Percentiles rank a stretch among this genome's conserved stretches.
Evolutionary conservation across 345 rosid genomes (phyloP).

Genomic region (Citrus trifoliata): DNA sequence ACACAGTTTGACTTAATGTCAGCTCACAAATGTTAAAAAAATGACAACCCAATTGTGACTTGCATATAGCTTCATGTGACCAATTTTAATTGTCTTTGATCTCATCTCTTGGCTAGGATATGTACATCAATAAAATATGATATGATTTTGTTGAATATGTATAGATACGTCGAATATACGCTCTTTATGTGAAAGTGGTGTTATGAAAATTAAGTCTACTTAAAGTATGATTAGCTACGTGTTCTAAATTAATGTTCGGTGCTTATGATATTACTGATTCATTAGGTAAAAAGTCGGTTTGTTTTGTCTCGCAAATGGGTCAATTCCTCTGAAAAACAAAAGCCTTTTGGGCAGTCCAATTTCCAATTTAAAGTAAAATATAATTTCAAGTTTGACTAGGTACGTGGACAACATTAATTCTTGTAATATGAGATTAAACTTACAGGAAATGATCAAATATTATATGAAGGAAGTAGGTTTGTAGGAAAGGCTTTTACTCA

Average conservation of each 20-base stretch:
- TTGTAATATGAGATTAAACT: neutral
- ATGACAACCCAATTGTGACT: neutral
- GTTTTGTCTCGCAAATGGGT: neutral
- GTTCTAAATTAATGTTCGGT: no score
- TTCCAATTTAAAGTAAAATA: neutral
- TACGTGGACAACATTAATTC: neutral
- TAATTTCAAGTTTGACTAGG: neutral
- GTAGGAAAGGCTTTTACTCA: no score
- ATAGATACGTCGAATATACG: neutral
- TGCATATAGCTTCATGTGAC: neutral
- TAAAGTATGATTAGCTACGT: neutral
- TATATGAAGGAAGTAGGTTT: no score
- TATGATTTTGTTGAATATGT: neutral
- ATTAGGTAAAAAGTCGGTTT: slow-evolving; percentile 1
- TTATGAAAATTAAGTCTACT: neutral
- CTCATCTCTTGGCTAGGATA: neutral
- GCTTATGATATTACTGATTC: neutral
- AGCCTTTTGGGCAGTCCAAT: neutral
- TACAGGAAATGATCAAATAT: no score
- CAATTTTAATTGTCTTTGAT: neutral
- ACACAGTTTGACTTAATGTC: neutral
- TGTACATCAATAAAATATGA: neutral
- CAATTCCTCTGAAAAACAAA: neutral
- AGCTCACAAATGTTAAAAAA: neutral
- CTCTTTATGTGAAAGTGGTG: neutral